Evolutionary conservation across 2,329 filamentous ascomycete genomes (phyloP), one percentile per base, ranked within the genome.

Genomic region (Colletotrichum endophyticum): DNA sequence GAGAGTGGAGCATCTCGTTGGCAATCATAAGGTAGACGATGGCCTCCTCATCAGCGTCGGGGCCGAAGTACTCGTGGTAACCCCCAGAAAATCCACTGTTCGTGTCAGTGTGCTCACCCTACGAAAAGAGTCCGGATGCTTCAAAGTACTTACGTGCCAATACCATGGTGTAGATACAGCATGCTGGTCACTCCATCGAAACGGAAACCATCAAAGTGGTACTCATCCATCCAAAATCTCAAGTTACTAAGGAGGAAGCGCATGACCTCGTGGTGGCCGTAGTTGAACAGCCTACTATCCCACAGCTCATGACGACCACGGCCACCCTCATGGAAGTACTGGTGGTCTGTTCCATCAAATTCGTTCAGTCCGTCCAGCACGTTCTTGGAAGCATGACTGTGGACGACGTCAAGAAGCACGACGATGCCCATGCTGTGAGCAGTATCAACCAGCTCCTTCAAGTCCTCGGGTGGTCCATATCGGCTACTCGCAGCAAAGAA

Each of bases 211-310:
- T 99, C 97, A 83, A 99, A 99, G 56, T 92, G 89, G 82, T 98
- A 99, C 86, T 98, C 96, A 73, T 99, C 96, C 96, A 99, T 99
- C 96, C 97, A 99, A 88, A 98, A 99, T 28, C 96, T 92, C 74
- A 99, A 87, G 84, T 99, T 99, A 84, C 96, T 98, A 30, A 99
- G 89, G 62, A 99, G 88, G 86, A 99, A 99, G n/a, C 97, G 92
- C 83, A 99, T 85, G 27, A 99, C 97, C 84, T 99, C 97, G 81
- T 99, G 96, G 81, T 92, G 92, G 34, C 96, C 96, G 83, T 99
- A 99, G 88, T 99, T 99, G 90, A 99, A 99, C 72, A 99, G 88
- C 76, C 97, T 92, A 85, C 95, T 98, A 83, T 99, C 97, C 97
- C 97, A 99, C 68, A 98, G 90, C 57, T 98, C 96, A 83, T 99